Base-by-base conservation (phyloP, 2,329 filamentous ascomycete species). In the Pseudocercospora musae region DNA sequence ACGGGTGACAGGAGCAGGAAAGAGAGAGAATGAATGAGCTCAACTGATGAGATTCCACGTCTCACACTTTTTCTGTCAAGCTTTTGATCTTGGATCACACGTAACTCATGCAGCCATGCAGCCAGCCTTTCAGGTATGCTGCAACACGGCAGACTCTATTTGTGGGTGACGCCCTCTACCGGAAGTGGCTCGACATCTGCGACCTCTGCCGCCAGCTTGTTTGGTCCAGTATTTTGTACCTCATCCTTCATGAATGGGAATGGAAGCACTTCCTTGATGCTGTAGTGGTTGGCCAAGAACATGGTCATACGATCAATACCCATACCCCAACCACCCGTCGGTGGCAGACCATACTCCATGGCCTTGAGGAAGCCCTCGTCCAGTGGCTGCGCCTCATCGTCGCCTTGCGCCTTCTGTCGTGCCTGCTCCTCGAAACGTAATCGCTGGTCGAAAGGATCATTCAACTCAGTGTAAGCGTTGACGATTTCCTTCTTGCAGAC, bases 161-260 rank as follows among this genome's bases (percentile, higher is more conserved):
- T 54, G 29, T 54, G 52, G 18, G 52, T 57, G 11, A 62, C 27
- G 21, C 72, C 87, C 75, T 89, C 87, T 65, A 83, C 86, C 29
- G 83, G 79, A 68, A 81, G 73, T 42, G 87, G 83, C 75, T 84
- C 76, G 63, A 89, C 78, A 37, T 81, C 85, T 29, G 81, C 85
- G 59, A 87, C 82, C 78, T 90, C 87, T 1, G 86, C 87, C 11
- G 86, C 86, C 64, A 80, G 75, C 68, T 76, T 76, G 59, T 79
- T 78, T 52, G 70, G 68, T 68, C 78, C 77, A 64, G 77, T 75
- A 40, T 75, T 75, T 27, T 66, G 60, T 67, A 83, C 80, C 73
- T 94, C 90, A 56, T 94, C 90, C 86, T 96, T 96, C 91, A 99
- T 96, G 81, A 97, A 94, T 10, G 95, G 95, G 87, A 99, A 99